These are phyloP conservation scores for Cyberlindnera subsufficiens DNA, from an alignment of 805 yeast genomes.

Conservation along the genomic window DNA sequence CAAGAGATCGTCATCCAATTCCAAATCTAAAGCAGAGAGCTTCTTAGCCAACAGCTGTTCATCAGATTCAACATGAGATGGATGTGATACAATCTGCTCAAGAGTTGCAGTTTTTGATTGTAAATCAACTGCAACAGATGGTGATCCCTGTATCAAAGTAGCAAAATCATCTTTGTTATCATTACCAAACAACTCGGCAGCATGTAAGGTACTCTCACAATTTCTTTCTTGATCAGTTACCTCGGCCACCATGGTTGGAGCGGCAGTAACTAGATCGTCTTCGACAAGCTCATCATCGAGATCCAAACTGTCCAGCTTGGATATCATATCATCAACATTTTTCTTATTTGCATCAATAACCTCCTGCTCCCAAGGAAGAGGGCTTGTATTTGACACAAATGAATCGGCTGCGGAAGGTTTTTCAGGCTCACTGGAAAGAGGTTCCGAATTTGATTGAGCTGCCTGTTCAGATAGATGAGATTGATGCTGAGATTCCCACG, in stretches of 20 bases:
- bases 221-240: too few relatives aligned
- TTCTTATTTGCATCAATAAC: background rate
- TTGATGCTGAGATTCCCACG: background rate
- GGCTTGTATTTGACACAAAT: background rate
- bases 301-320: constrained; percentile 13
- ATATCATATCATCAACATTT: background rate
- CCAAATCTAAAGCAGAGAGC: constrained; percentile 33
- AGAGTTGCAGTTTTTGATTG: too few relatives aligned
- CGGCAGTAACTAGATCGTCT: constrained; percentile 4
- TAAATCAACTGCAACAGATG: too few relatives aligned
- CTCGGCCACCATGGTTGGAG: background rate
- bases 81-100: background rate
- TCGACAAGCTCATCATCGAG: constrained; percentile 13
- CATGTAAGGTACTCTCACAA: background rate
- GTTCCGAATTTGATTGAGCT: constrained; percentile 1
- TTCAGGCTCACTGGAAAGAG: constrained; percentile 1
- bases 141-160: background rate
- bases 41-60: constrained; percentile 24
- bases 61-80: background rate
- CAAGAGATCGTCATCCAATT: constrained; percentile 34
- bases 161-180: background rate
- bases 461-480: background rate
- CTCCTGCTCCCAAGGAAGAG: background rate
- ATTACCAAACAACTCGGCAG: constrained; percentile 2
- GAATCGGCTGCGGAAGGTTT: background rate